Percentiles rank a stretch among this genome's conserved stretches.
Conservation (phyloP, 2,329 filamentous ascomycete species). For the Phialocephala sp. region DNA sequence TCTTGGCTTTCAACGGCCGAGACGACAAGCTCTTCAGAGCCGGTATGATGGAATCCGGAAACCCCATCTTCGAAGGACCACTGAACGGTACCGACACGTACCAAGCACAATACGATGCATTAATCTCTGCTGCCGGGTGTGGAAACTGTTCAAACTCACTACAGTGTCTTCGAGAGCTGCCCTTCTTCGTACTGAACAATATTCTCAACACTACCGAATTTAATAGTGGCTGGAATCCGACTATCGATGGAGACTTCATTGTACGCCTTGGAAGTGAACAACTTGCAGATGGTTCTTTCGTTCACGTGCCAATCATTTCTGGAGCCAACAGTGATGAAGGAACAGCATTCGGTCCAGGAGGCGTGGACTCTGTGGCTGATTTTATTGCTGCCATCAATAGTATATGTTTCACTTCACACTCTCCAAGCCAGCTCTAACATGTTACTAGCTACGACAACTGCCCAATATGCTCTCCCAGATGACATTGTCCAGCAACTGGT, state of each 20-base stretch:
- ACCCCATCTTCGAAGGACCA: slow-evolving; percentile 14
- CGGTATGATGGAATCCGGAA: slow-evolving; percentile 52
- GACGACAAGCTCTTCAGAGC: slow-evolving; percentile 59
- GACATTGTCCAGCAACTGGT: slow-evolving; percentile 33
- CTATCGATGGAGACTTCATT: slow-evolving; percentile 46
- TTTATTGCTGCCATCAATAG: slow-evolving; percentile 19
- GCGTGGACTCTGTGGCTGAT: slow-evolving; percentile 22
- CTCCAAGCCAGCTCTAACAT: neutral
- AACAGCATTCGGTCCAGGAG: slow-evolving; percentile 47
- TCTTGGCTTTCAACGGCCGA: slow-evolving; percentile 56
- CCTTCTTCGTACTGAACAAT: slow-evolving; percentile 39
- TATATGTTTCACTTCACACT: slow-evolving; percentile 5
- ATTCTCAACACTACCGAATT: slow-evolving; percentile 40
- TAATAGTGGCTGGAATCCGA: slow-evolving; percentile 40
- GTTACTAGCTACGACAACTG: slow-evolving; percentile 16
- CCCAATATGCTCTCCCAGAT: neutral
- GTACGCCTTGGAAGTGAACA: slow-evolving; percentile 41
- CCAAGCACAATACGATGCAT: slow-evolving; percentile 42
- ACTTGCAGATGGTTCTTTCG: slow-evolving; percentile 42
- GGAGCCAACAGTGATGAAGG: slow-evolving; percentile 46
- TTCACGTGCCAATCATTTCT: slow-evolving; percentile 50
- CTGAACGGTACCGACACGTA: slow-evolving; percentile 29
- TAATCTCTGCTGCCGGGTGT: slow-evolving; percentile 43
- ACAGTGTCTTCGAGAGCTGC: slow-evolving; percentile 37
- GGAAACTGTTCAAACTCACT: slow-evolving; percentile 31